Evolutionary conservation across 768 basidiomycete genomes (phyloP).

Genomic region (Tremella mesenterica): DNA sequence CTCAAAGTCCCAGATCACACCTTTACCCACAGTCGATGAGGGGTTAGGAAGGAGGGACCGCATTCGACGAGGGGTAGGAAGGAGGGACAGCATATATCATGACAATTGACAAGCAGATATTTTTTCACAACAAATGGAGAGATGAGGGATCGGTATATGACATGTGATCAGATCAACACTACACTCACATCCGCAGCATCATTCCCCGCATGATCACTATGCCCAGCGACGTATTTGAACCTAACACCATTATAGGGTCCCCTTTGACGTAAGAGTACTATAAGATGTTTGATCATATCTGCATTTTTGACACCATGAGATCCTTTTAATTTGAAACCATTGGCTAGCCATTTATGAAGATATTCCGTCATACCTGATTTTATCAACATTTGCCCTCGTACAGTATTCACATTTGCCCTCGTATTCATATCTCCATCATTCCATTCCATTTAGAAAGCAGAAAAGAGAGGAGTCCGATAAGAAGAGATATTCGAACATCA

Average conservation of each 20-base stretch:
- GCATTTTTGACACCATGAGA: slow-evolving; percentile 57
- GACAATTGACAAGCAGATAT: not conserved
- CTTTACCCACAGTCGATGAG: no score
- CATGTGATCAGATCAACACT: no score
- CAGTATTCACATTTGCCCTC: no score
- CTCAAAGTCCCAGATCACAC: no score
- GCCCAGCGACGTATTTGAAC: slow-evolving; percentile 69
- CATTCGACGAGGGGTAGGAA: not conserved
- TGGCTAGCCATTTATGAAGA: slow-evolving; percentile 60
- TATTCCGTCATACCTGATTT: slow-evolving; percentile 61
- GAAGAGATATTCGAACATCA: not conserved
- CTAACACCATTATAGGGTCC: slow-evolving; percentile 47
- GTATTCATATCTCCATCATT: no score
- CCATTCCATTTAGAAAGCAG: not conserved
- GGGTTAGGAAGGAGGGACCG: no score
- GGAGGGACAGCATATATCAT: not conserved
- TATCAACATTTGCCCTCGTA: not conserved
- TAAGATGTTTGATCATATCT: slow-evolving; percentile 61
- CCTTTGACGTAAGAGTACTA: slow-evolving; percentile 56
- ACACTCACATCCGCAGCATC: slow-evolving; percentile 65
- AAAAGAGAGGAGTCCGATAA: not conserved
- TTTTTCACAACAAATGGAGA: no score
- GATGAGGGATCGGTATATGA: no score
- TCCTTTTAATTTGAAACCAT: slow-evolving; percentile 19
- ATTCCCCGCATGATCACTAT: slow-evolving; percentile 69